Percentiles rank a stretch among this genome's conserved stretches.
Conservation (phyloP, 805 yeast species). For the Pichia exigua region DNA sequence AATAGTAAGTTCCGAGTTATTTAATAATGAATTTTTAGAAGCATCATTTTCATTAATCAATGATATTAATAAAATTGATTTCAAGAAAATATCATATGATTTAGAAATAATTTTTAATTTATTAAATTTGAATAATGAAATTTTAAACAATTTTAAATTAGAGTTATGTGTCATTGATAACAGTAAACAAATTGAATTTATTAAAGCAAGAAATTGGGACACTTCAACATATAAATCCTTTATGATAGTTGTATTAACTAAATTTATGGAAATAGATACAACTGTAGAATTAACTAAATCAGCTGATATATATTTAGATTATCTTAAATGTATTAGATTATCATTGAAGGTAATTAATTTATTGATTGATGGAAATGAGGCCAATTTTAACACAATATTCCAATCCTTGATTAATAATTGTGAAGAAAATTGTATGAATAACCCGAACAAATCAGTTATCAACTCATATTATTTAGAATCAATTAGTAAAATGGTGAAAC, state of each 20-base stretch:
- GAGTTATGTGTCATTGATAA: slow-evolving; percentile 54
- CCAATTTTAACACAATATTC: slow-evolving; percentile 34
- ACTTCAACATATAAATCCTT: slow-evolving; percentile 57
- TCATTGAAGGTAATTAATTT: slow-evolving; percentile 38
- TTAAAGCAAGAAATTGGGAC: slow-evolving; percentile 38
- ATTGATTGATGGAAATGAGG: slow-evolving; percentile 51
- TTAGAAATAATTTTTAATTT: slow-evolving; percentile 46
- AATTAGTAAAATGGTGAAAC: slow-evolving; percentile 18
- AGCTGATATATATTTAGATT: slow-evolving; percentile 20
- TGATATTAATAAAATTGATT: slow-evolving; percentile 43
- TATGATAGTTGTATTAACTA: slow-evolving; percentile 37
- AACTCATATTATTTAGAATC: slow-evolving; percentile 20
- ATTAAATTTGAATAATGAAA: slow-evolving; percentile 36
- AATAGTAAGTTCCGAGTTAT: slow-evolving; percentile 45
- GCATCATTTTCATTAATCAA: slow-evolving; percentile 16
- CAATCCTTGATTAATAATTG: slow-evolving; percentile 10
- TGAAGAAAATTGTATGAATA: slow-evolving; percentile 5
- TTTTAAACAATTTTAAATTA: slow-evolving; percentile 42
- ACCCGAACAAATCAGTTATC: neutral
- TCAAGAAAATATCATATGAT: slow-evolving; percentile 55
- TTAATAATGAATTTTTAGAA: slow-evolving; percentile 30
- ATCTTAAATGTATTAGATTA: slow-evolving; percentile 32
- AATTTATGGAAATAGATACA: slow-evolving; percentile 32
- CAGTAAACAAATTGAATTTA: slow-evolving; percentile 33
- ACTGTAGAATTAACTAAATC: slow-evolving; percentile 15